Evolutionary conservation across 2,329 filamentous ascomycete species (phyloP), one percentile per base, ranked within the genome.

Genomic region (Uncinocarpus reesii): DNA sequence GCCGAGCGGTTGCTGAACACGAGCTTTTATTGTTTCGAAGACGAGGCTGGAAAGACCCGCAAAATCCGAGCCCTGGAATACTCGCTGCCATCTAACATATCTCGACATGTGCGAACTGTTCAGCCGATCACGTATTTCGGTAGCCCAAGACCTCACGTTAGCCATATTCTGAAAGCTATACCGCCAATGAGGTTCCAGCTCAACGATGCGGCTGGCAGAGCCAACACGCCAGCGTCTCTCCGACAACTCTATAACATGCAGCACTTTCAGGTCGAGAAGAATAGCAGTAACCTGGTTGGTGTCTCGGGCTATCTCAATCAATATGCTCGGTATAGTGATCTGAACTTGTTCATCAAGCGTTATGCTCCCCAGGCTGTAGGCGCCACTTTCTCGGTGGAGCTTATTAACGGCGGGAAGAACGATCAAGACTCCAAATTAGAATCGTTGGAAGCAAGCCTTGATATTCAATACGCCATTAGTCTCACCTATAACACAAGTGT

Each of bases 61-160:
- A 73, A 69, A 55, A 69, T 83, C 32, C 73, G 80, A 36, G 73
- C 75, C 4, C 62, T 77, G 13, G 66, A 71, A 40, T 85, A 84
- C 62, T 82, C 78, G 0, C 71, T 84, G 1, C 82, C 81, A 0
- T 67, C 68, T 43, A 62, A 71, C 0, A 62, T 84, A 6, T 69
- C 71, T 45, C 57, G 67, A 36, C 70, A 78, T 56, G 71, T 84
- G 49, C 75, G 77, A 50, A 71, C 82, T 58, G 77, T 84, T 42
- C 78, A 83, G 60, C 80, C 80, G 1, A 83, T 80, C 0, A 83
- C 77, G 3, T 71, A 75, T 32, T 84, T 83, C 50, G 75, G 76
- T 18, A 34, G 32, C 18, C 15, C 44, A 15, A 40, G 36, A 29
- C 48, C 23, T 1, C 51, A 53, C 13, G 26, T 26, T 18, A 45